A percentile compares a stretch with the other conserved stretches of the same genome.
These are phyloP conservation scores for Ophiocordyceps camponoti-rufipedis DNA, from an alignment of 2,329 filamentous ascomycete genomes.

Conservation along the genomic window DNA sequence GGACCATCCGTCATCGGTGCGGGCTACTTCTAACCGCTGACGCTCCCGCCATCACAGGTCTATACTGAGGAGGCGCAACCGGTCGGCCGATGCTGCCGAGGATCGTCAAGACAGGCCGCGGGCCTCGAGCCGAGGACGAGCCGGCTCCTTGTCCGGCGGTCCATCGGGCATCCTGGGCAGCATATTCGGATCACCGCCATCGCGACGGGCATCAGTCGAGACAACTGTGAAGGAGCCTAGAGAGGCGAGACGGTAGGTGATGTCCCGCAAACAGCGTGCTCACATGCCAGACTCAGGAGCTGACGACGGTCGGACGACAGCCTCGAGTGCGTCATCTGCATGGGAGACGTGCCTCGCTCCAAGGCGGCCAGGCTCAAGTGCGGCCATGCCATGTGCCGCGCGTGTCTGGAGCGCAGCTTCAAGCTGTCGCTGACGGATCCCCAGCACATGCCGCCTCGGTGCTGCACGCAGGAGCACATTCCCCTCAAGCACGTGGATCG, in stretches of 20 bases:
- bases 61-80: constrained; percentile 3
- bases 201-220: constrained; percentile 10
- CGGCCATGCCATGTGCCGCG: constrained; percentile 63
- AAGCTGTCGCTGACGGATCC: constrained; percentile 59
- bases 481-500: constrained; percentile 58
- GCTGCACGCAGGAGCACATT: constrained; percentile 58
- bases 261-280: no score
- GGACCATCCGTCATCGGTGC: background rate
- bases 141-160: constrained; percentile 4
- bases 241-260: constrained; percentile 1
- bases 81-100: constrained; percentile 5
- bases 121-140: constrained; percentile 4
- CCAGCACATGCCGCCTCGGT: constrained; percentile 69
- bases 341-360: constrained; percentile 44
- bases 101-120: constrained; percentile 3
- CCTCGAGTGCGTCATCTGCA: constrained; percentile 54
- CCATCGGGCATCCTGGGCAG: constrained; percentile 10
- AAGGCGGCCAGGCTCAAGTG: constrained; percentile 58
- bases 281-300: background rate
- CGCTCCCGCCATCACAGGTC: constrained; percentile 2
- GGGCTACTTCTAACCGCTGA: background rate
- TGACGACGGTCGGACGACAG: constrained; percentile 19
- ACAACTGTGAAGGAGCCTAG: constrained; percentile 5
- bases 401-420: constrained; percentile 59
- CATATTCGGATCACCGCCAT: constrained; percentile 9